A percentile compares a stretch with the other conserved stretches of the same genome.
Conservation (phyloP, 129 eudicot genomes). For the Escallonia herrerae region DNA sequence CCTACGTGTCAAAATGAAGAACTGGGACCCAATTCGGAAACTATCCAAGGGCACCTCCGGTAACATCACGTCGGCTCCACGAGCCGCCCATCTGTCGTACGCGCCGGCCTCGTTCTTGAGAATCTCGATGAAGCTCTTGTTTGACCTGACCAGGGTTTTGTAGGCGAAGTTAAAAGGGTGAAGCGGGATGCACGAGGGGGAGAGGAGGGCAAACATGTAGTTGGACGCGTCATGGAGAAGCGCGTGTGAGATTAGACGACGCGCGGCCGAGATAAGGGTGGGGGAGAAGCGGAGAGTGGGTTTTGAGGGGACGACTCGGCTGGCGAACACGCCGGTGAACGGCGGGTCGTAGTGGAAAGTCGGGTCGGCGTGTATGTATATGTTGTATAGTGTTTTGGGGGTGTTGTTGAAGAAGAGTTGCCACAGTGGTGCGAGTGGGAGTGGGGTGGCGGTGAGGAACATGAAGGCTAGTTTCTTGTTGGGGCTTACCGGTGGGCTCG, state of each 20-base stretch:
- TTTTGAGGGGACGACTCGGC: constrained; percentile 60
- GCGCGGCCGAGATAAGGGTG: constrained; percentile 43
- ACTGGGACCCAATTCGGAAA: constrained; percentile 91
- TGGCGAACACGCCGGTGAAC: constrained; percentile 48
- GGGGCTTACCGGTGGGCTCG: constrained; percentile 21
- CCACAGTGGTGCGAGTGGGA: constrained; percentile 71
- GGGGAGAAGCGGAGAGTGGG: constrained; percentile 70
- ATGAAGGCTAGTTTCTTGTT: constrained; percentile 65
- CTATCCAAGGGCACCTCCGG: constrained; percentile 51
- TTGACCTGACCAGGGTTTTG: constrained; percentile 26
- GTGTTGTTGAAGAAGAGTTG: constrained; percentile 54
- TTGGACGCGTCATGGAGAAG: constrained; percentile 60
- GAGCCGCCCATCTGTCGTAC: constrained; percentile 71
- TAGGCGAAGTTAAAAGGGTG: constrained; percentile 71
- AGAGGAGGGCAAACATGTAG: constrained; percentile 62
- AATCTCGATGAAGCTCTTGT: constrained; percentile 64
- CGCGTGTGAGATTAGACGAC: constrained; percentile 62
- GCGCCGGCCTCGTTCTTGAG: constrained; percentile 47
- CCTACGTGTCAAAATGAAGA: constrained; percentile 54
- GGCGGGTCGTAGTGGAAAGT: constrained; percentile 24
- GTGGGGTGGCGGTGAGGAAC: constrained; percentile 61
- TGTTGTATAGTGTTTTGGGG: constrained; percentile 38
- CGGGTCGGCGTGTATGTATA: constrained; percentile 80
- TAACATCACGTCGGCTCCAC: constrained; percentile 67
- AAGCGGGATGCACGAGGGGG: constrained; percentile 72